Base-by-base conservation (phyloP, 352 stramenopile genomes). In the Phytophthora hybrid region DNA sequence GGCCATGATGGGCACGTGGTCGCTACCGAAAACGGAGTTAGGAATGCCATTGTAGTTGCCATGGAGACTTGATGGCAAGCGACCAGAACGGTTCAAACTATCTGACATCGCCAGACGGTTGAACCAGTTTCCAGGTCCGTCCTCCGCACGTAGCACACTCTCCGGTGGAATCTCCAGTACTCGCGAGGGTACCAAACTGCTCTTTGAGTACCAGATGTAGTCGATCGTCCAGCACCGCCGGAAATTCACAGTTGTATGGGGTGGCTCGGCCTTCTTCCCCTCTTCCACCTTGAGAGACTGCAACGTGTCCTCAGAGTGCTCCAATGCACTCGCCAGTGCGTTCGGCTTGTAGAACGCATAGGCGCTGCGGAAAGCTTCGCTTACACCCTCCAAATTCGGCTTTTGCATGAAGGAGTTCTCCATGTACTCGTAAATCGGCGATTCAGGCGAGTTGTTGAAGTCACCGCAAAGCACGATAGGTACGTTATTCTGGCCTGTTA, bases 11-110 rank as follows among this genome's bases (percentile, higher is more conserved):
- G 90, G 90, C 34, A 97, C 81, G 73, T 97, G 90, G 74, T 97
- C 90, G 61, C 88, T 95, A 56, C 90, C 90, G 60, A 91, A 93
- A 56, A 83, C 76, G 34, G 87, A 95, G 74, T 97, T 97, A 13
- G 90, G 90, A 44, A 97, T 97, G 61, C 90, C 90, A 54, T 97
- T 97, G 77, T 95, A 89, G 76, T 95, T 97, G 49, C 83, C 84
- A 47, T 92, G 79, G 51, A 92, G 70, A n/a, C 87, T 76, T 32
- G 73, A 88, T 26, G 87, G 85, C 37, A 93, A 68, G 0, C 87
- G 84, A 7, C 88, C 88, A 29, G 77, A 75, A 49, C 86, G 87
- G 71, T 79, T 89, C 67, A 90, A 90, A 63, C 78, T 92, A 78
- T 94, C 88, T 2, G 84, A 71, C 76, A 92, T 83, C 34, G 84